A percentile compares a stretch with the other conserved stretches of the same genome.
Evolutionary conservation across 2,329 filamentous ascomycete species (phyloP).

Genomic region (Beauveria sp.): DNA sequence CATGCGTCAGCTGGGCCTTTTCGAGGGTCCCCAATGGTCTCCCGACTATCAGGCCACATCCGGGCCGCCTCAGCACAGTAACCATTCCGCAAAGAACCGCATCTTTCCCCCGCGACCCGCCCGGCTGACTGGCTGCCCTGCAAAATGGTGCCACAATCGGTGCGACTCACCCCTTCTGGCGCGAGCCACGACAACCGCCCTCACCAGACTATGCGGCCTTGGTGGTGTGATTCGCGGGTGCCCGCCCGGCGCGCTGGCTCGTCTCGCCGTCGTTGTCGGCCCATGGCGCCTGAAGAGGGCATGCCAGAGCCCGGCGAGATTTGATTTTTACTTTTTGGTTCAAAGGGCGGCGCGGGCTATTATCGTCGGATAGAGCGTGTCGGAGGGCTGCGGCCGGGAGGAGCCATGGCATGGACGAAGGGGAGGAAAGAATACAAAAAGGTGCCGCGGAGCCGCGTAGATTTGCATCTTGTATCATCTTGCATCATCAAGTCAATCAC

Average conservation of each 20-base stretch:
- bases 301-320: not conserved
- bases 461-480: no score
- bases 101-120: not conserved
- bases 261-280: not conserved
- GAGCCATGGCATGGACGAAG: not conserved
- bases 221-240: conserved; percentile 9
- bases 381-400: not conserved
- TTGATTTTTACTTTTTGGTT: no score
- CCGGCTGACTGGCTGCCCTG: not conserved
- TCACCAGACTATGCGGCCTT: not conserved
- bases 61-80: not conserved
- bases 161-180: not conserved
- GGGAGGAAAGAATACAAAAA: not conserved
- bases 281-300: not conserved
- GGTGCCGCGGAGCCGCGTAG: not conserved
- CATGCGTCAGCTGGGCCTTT: not conserved
- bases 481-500: conserved; percentile 7
- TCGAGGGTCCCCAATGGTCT: not conserved
- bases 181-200: not conserved
- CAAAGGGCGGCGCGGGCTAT: no score
- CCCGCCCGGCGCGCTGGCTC: not conserved
- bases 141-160: conserved; percentile 8
- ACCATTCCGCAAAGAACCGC: conserved; percentile 3
- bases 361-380: not conserved
- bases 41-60: conserved; percentile 1